Evolutionary conservation across 441 rosid genomes (phyloP).

Genomic region (Populus hybrid): DNA sequence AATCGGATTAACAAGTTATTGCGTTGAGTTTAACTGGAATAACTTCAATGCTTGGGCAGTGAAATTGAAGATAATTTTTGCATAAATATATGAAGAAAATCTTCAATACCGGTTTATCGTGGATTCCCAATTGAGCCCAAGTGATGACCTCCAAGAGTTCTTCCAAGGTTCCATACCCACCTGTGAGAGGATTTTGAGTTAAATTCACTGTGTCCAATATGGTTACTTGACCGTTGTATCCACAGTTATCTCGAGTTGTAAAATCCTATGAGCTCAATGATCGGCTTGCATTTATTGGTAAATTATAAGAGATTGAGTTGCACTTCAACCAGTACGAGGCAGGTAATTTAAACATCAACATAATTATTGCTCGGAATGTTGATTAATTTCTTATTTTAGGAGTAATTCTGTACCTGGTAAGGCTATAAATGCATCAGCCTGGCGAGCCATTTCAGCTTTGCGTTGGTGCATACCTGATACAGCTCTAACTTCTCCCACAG

Average conservation of each 20-base stretch:
- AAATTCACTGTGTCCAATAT: background rate
- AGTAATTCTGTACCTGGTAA: constrained; percentile 53
- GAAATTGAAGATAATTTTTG: background rate
- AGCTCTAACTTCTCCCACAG: too few species aligned
- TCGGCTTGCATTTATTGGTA: background rate
- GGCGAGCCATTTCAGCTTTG: constrained; percentile 96
- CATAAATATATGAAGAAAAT: background rate
- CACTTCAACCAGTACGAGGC: background rate
- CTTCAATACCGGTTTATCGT: constrained; percentile 72
- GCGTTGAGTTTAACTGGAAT: background rate
- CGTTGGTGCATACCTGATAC: constrained; percentile 94
- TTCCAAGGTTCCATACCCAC: constrained; percentile 94
- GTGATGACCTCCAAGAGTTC: constrained; percentile 89
- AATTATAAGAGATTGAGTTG: background rate
- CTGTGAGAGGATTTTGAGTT: constrained; percentile 28
- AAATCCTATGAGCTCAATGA: background rate
- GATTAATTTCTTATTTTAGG: background rate
- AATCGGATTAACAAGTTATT: background rate
- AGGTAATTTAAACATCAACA: background rate
- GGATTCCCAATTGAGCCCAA: constrained; percentile 97
- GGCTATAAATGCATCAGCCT: constrained; percentile 94
- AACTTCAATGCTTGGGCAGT: background rate
- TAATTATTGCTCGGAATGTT: background rate
- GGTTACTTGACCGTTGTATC: constrained; percentile 1
- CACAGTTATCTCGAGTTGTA: background rate